Base-by-base conservation (phyloP, 2,329 filamentous ascomycete species). In the Dendryphion nanum region DNA sequence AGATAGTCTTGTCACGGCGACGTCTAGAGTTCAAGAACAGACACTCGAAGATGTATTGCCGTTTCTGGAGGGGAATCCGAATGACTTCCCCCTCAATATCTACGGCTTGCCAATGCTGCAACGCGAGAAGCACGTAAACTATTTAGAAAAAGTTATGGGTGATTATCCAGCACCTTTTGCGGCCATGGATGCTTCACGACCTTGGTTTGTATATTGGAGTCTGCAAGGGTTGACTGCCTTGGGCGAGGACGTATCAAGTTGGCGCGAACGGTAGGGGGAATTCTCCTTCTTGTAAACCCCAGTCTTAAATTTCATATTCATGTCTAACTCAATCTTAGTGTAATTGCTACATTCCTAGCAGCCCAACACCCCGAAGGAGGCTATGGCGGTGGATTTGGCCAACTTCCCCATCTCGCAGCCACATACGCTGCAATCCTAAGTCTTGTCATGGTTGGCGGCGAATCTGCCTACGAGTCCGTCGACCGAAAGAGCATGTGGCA, bases 161-260 rank as follows among this genome's bases (percentile, higher is more conserved):
- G 73, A 72, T 33, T 80, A 94, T 44, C 88, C 91, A 0, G 70
- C 77, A 6, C 72, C 71, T 3, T 95, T 85, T 66, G 81, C 84
- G 36, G 76, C 76, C 33, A 79, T 89, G 50, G 93, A 98, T 72
- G 85, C 93, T 20, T 90, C 86, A 60, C 76, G 91, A 38, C 90
- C 93, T 7, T 98, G 93, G 93, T 79, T 95, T 57, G 76, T 95
- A 48, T 97, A 96, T 70, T 98, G 93, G 93, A 86, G 80, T 37
- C 73, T 97, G 37, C 80, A 83, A 21, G 89, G 80, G 2, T 73
- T 98, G 48, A 73, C 77, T 18, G 73, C 90, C 21, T 71, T 98
- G 34, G 89, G 88, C 33, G 81, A 89, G 59, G 87, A 95, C 61
- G 66, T 80, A 26, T 72, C 69, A 6, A 56, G 63, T 38, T 91